These are phyloP conservation scores for Blastobotrys muscicola DNA, from an alignment of 805 yeast species.

Conservation along the genomic window DNA sequence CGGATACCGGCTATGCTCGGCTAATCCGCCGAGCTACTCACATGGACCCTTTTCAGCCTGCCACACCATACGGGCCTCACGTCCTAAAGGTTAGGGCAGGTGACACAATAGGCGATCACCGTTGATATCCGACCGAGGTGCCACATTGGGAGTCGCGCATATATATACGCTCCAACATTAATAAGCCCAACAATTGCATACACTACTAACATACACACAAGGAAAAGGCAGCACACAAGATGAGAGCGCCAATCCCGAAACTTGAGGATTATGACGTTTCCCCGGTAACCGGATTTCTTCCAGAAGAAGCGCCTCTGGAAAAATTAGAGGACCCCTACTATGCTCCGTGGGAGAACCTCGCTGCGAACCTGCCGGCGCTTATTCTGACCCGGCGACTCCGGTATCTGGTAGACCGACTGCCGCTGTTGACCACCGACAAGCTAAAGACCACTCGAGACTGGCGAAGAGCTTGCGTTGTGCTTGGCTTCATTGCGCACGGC, in stretches of 20 bases:
- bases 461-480: constrained; percentile 72
- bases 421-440: constrained; percentile 41
- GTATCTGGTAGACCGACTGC: constrained; percentile 52
- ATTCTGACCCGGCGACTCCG: constrained; percentile 58
- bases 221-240: constrained; percentile 2
- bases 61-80: no score
- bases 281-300: constrained; percentile 67
- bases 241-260: constrained; percentile 34
- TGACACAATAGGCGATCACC: no score
- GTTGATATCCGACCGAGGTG: no score
- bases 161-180: no score
- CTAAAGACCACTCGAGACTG: constrained; percentile 39
- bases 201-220: no score
- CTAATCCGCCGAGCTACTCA: no score
- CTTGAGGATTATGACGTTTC: constrained; percentile 64
- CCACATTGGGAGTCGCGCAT: no score
- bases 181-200: no score
- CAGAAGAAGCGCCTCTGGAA: constrained; percentile 53
- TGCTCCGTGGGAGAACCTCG: constrained; percentile 70
- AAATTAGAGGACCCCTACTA: constrained; percentile 53
- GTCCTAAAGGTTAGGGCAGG: no score
- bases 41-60: no score
- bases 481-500: constrained; percentile 78
- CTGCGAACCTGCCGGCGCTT: constrained; percentile 58
- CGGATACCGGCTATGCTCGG: no score